Base-by-base conservation (phyloP, 129 eudicot species). In the Tanacetum coccineum region DNA sequence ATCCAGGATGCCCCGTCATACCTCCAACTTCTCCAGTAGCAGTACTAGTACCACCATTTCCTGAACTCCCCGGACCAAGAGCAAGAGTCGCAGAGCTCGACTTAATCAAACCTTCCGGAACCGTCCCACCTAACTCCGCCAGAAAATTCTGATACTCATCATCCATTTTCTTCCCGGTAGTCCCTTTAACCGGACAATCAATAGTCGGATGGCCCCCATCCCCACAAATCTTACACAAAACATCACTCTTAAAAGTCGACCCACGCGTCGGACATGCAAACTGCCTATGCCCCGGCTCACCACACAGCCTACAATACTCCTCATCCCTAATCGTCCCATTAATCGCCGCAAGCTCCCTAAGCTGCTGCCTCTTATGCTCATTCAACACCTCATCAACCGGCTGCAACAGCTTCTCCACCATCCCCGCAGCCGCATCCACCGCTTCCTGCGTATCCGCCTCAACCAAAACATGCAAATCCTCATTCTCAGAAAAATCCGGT, bases 141-240 rank as follows among this genome's bases (percentile, higher is more conserved):
- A 90, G 67, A 64, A 90, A 90, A 52, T 81, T 90, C 60, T 86
- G 90, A 66, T 90, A 90, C 65, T 90, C 97, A 19, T 86, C 97
- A 44, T 90, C 97, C 95, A 90, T 90, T 50, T 90, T 90, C 88
- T 90, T 90, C 64, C 95, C 95, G 3, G 88, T 65, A 7, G 95
- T 70, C 59, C 75, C 88, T 84, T 90, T 90, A 25, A 90, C 88
- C 0, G 97, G 95, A 77, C 97, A 90, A 50, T 90, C 97, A 47
- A 84, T 90, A 18, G 97, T 90, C 0, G 95, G 97, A 64, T 90
- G 97, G 0, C 97, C 97, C 56, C 97, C 97, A 71, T 90, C 97
- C 45, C 97, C 97, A 70, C 97, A 90, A 46, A 90, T 84, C 63
- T 80, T 86, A 82, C 97, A 90, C 55, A 84, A 60, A 52, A 90